Conservation (phyloP, 495 filamentous ascomycete species). For the Neurospora sp. region DNA sequence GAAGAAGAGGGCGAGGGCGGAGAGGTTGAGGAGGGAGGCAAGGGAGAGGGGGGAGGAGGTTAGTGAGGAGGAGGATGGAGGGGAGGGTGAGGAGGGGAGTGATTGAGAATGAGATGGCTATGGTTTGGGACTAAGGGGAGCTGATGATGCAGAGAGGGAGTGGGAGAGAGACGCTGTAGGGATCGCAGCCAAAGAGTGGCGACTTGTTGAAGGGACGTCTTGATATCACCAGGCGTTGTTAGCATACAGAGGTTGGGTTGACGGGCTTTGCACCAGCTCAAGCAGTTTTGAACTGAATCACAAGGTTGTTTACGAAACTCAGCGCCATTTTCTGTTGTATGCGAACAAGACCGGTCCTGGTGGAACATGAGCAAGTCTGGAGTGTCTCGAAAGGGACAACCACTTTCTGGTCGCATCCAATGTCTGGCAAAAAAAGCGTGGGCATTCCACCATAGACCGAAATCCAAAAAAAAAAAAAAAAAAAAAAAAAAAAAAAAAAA, state of each 20-base stretch:
- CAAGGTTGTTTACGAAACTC: background rate
- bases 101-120: background rate
- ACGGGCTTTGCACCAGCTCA: background rate
- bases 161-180: background rate
- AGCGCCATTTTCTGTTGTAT: background rate
- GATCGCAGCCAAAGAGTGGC: background rate
- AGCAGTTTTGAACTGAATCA: background rate
- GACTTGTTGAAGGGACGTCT: background rate
- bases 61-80: slow-evolving; percentile 51
- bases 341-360: background rate
- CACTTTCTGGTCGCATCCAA: background rate
- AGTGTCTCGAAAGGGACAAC: background rate
- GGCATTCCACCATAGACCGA: background rate
- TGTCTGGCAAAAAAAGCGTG: background rate
- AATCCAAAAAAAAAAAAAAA: background rate
- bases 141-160: background rate
- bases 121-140: background rate
- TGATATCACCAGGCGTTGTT: background rate
- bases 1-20: slow-evolving; percentile 66
- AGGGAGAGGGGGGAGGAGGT: slow-evolving; percentile 62
- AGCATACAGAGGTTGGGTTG: background rate
- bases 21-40: slow-evolving; percentile 57
- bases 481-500: background rate
- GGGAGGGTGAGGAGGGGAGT: slow-evolving; percentile 1
- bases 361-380: background rate